Base-by-base conservation (phyloP, 208 protist genomes). In the Jaenimonas drosophilae region DNA sequence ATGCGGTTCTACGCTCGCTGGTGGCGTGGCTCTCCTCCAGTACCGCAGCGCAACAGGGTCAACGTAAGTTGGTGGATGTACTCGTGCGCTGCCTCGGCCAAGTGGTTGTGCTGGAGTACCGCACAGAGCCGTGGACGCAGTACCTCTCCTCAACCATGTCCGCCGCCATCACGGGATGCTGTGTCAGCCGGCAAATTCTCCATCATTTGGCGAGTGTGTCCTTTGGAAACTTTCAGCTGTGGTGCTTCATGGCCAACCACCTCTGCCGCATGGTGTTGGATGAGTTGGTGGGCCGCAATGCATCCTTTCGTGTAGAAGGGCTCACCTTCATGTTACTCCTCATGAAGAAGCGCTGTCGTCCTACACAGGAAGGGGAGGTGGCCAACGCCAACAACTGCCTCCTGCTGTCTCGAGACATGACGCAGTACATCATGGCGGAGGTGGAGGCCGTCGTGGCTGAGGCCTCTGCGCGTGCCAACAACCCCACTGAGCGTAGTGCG, bases 71-170 rank as follows among this genome's bases (percentile, higher is more conserved):
- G 9, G 41, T 57, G 24, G 27, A 11, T 3, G 59, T 52, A n/a
- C 36, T 76, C 0, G 40, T 57, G 20, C 59, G 46, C 0, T 70
- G 56, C 25, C 43, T 78, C 6, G 58, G 55, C 2, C 24, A 53
- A n/a, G 54, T 84, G 30, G 52, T 63, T 0, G 27, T 42, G 19
- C 48, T 84, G 12, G 70, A 84, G 30, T 74, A 52, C 25, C 61
- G 59, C 4, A 55, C 59, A 4, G 55, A 64, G 6, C 52, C 49
- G 44, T 79, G 66, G 70, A 33, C 42, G 24, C 24, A 27, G 29
- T 75, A 70, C 46, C 14, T 79, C 11, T 7, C 7, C 6, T 7
- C 16, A 11, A 24, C 6, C 19, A 20, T 20, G 14, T 11, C 37
- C 14, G 16, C 14, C 9, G 37, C 37, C 23, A 7, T 42, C 9